Evolutionary conservation across 768 basidiomycete genomes (phyloP), one percentile per base, ranked within the genome.

Genomic region (Lactarius evosmus): DNA sequence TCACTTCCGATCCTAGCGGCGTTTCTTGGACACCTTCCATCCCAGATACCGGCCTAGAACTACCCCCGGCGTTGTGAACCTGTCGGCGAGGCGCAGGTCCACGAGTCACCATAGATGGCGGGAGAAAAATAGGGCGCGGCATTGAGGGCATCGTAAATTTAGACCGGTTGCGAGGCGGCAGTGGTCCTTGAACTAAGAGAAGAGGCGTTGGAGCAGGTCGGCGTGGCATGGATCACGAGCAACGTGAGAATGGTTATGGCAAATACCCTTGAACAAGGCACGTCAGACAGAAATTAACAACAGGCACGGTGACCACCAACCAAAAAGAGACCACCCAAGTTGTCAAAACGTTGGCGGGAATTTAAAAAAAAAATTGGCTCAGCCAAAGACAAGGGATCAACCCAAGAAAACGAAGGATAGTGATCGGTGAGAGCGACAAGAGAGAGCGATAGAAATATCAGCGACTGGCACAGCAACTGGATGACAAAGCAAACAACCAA

Each of bases 121-220:
- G 73, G 52, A 71, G 55, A 68, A 78, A 75, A 6, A 74, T 72
- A 0, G 87, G 87, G 41, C 77, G 76, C 12, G 89, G 89, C 30
- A 86, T 27, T n/a, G 83, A 81, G 14, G 90, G 90, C 67, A 91
- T 77, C 16, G 77, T 80, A 74, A 90, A 86, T 70, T 82, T 88
- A 25, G 87, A 82, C 51, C 77, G 67, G 56, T 82, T 82, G 66
- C 86, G 80, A n/a, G 82, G 72, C 3, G 88, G 87, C 30, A 82
- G 78, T 5, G 87, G 87, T 16, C 87, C 89, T 40, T 77, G 73
- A 61, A 80, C 74, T 61, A 91, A 82, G 54, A 78, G 82, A 64
- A 91, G 83, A 32, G 87, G 79, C 50, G 83, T 79, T 6, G 89
- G 89, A 1, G 89, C 85, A 33, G 82, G 76, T 33, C 89, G 85